Base-by-base conservation (phyloP, 179 eudicot species). In the Drosera spatulata region DNA sequence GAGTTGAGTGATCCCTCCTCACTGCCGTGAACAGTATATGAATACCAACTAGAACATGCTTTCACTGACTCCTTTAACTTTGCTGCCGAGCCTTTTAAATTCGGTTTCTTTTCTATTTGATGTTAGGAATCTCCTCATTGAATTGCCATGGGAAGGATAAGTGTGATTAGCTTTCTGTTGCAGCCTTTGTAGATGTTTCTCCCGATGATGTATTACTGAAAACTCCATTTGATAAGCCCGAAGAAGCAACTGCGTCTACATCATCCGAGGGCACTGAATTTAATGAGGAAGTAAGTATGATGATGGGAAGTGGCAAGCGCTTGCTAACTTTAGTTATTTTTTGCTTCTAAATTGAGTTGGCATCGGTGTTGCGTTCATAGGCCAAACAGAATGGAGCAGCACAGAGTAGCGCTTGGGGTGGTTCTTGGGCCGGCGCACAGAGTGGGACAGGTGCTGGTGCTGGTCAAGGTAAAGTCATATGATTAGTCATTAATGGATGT, bases 121-220 rank as follows among this genome's bases (percentile, higher is more conserved):
- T 22, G 33, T 22, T 22, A 22, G 33, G 33, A 22, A 22, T 10
- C 49, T 50, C 13, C 10, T 50, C 33, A 15, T 50, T 2, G 53
- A 9, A 11, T 53, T n/a, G 15, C 8, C 56, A n/a, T 53, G 15
- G 15, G 3, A n/a, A 4, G 13, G 15, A 3, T 11, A 33, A 8
- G 37, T n/a, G 7, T 53, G 55, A 48, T 10, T 15, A 41, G 50
- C 45, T 33, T 56, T 52, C 40, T 53, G 13, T 64, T 84, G 61
- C 85, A 85, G 97, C 95, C 49, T 91, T 91, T 77, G 82, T 75
- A 54, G 96, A 91, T 66, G 80, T 91, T 64, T 79, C 95, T 49
- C 91, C 91, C 61, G 95, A 82, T 61, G 96, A 91, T 65, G 82
- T 85, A 50, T 43, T 73, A 55, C 77, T 73, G 55, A 79, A 77